Evolutionary conservation across 78 protist genomes (phyloP), one percentile per base, ranked within the genome.

Genomic region (Protostelium mycophagum): DNA sequence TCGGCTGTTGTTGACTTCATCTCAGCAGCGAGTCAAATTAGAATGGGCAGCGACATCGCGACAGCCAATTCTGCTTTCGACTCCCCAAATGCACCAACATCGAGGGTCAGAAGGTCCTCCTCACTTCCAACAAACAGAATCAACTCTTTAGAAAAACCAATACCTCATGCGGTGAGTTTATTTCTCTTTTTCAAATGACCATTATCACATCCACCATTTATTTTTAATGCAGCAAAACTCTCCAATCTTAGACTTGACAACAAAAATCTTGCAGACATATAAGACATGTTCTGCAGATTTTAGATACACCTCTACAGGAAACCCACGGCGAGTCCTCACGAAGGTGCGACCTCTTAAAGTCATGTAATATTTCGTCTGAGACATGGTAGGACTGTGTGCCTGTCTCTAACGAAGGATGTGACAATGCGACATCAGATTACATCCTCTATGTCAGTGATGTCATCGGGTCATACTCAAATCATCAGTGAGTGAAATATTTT

Each of bases 371-470:
- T 34, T 91, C 93, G 36, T 38, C 93, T 10, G 91, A n/a, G n/a
- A n/a, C n/a, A n/a, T n/a, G n/a, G n/a, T 86, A 85, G 88, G 91
- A 86, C 36, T 23, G 86, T 36, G 86, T 25, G 29, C 86, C 86
- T 5, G 85, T 90, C 38, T 84, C 85, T 39, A 93, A 93, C 35
- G 91, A 90, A 34, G 88, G 88, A 10, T 37, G 28, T 63, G 96
- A 93, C 73, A 93, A 93, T 90, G 91, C 16, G n/a, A 91, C 89
- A 39, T 88, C 94, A 0, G 94, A 92, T 73, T 92, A 86, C 36
- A 92, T 92, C 51, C 87, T 92, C 28, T 92, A 92, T 86, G 94
- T 92, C 37, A 89, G 86, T 85, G 94, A 92, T 63, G 88, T 92
- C 0, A 88, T 92, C 90, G 91, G 89, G 0, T 51, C 88, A 28